Base-by-base conservation (phyloP, 78 protist genomes). In the Protostelium mycophagum region DNA sequence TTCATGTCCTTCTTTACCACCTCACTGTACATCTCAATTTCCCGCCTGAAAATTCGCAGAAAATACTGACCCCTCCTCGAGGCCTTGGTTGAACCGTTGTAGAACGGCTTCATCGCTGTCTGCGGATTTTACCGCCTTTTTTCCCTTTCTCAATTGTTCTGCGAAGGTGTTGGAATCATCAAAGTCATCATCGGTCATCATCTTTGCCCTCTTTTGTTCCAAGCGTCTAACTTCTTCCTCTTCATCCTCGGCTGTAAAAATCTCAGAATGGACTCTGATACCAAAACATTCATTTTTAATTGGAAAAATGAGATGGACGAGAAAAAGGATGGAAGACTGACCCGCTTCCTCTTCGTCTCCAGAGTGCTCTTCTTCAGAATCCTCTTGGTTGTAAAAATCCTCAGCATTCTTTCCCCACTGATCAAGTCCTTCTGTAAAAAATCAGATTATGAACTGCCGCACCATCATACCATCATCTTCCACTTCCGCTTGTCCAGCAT, bases 381-480 rank as follows among this genome's bases (percentile, higher is more conserved):
- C 90, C 16, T 85, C 87, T 1, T 1, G 35, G 34, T 63, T 9
- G 37, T 92, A 92, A 51, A 83, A 92, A 35, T 25, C 34, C 38
- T 63, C 85, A 9, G 83, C 86, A 1, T 88, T 90, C 39, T 38
- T 92, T 63, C 95, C 95, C 91, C 91, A 88, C 63, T 89, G n/a
- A 85, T 85, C 37, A 51, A 28, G 51, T 88, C 36, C 38, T 34
- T 35, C 36, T 16, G 31, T 38, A 9, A 9, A 51, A 51, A 0
- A 31, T 39, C 51, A 36, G 5, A 16, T 83, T 88, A 28, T 85
- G 91, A 29, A 51, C 38, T 28, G 83, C 88, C 36, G 88, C 92
- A 5, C 85, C 91, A 31, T 88, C 95, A 9, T 92, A 0, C 87
- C 84, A 36, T 85, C 85, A 31, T 85, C 89, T 28, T 87, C 91